Evolutionary conservation across 2,329 filamentous ascomycete genomes (phyloP).

Genomic region (Cercospora zeina): DNA sequence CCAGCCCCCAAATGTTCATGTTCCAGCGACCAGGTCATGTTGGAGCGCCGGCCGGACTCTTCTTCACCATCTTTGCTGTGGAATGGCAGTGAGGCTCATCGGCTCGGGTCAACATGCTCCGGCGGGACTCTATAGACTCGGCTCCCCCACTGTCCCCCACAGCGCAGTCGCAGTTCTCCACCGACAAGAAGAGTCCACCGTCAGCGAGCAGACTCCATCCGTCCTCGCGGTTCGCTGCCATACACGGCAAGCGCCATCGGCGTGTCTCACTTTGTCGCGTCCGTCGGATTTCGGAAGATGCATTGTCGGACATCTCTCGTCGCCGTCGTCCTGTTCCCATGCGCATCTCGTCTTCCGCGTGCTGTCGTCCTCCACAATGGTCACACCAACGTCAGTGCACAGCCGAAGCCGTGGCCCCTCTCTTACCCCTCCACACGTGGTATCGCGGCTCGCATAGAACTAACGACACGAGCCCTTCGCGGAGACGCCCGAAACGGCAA

Average conservation of each 20-base stretch:
- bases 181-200: not conserved
- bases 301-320: slow-evolving; percentile 6
- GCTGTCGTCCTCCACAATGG: slow-evolving; percentile 4
- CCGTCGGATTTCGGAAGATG: not conserved
- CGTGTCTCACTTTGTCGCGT: not conserved
- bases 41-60: not conserved
- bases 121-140: slow-evolving; percentile 6
- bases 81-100: no score
- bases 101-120: slow-evolving; percentile 11
- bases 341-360: not conserved
- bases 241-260: not conserved
- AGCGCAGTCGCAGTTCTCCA: slow-evolving; percentile 1
- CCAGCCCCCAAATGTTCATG: no score
- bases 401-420: not conserved
- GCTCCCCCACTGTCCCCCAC: slow-evolving; percentile 2
- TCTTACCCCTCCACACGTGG: slow-evolving; percentile 8
- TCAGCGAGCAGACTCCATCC: not conserved
- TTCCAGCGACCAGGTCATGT: not conserved
- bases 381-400: not conserved
- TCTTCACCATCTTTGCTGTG: no score
- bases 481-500: slow-evolving; percentile 9
- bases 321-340: not conserved
- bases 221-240: not conserved
- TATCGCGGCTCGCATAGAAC: not conserved
- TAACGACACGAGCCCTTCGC: slow-evolving; percentile 1